Evolutionary conservation across 78 protist genomes (phyloP).

Genomic region (Dictyostelium purpureum): DNA sequence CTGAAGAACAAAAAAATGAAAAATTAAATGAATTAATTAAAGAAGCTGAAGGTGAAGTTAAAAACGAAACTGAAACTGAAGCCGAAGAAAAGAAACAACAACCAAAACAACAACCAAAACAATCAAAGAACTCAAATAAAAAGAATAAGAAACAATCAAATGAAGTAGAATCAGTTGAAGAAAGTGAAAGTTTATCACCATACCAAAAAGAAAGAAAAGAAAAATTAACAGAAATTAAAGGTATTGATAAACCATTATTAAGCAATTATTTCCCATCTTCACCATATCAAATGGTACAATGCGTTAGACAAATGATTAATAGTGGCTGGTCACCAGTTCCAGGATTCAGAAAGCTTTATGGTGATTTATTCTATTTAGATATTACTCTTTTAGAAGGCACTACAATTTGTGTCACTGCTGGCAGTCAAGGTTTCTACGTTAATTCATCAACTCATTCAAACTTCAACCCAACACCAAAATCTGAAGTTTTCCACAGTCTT

Average conservation of each 20-base stretch:
- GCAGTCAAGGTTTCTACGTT: slow-evolving; percentile 66
- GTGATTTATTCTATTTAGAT: slow-evolving; percentile 84
- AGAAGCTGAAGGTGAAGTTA: not conserved
- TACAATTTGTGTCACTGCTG: slow-evolving; percentile 55
- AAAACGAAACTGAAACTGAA: not conserved
- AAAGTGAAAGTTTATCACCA: not conserved
- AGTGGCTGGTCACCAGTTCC: slow-evolving; percentile 89
- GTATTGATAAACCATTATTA: slow-evolving; percentile 18
- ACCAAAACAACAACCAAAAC: not conserved
- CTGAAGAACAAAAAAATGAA: slow-evolving; percentile 11
- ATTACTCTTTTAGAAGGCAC: slow-evolving; percentile 44
- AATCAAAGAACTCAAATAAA: not conserved
- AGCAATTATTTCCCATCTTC: slow-evolving; percentile 35
- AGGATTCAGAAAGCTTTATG: slow-evolving; percentile 61
- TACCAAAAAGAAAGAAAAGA: slow-evolving; percentile 35
- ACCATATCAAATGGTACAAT: slow-evolving; percentile 1
- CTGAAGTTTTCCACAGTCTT: slow-evolving; percentile 14
- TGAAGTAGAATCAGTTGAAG: not conserved
- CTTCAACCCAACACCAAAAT: slow-evolving; percentile 34
- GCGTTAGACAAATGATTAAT: slow-evolving; percentile 28
- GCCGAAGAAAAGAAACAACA: not conserved
- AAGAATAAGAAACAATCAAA: not conserved
- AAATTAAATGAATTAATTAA: not conserved
- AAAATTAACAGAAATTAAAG: slow-evolving; percentile 2
- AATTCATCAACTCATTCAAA: slow-evolving; percentile 22